phyloP scores from a whole-genome alignment of 768 basidiomycete genomes.

The Xerocomellus intermedius region DNA sequence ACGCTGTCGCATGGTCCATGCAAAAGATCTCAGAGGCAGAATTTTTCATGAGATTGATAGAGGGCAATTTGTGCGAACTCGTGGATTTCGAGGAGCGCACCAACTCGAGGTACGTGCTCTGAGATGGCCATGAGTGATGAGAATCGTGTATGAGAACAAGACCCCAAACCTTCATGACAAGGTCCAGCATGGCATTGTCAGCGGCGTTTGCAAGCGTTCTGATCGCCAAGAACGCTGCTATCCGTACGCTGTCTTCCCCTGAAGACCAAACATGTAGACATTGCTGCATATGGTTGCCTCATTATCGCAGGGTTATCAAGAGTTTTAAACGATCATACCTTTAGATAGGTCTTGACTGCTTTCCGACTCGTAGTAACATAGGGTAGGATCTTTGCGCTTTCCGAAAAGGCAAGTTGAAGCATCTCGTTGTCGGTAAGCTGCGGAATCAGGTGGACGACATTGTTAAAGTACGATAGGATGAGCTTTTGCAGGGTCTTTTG shows the following conservation, averaged over 20 bases:
- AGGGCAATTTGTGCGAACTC: constrained; percentile 81
- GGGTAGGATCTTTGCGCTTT: constrained; percentile 87
- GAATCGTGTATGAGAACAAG: not conserved
- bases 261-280: constrained; percentile 84
- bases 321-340: constrained; percentile 47
- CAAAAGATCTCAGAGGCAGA: constrained; percentile 92
- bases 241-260: constrained; percentile 75
- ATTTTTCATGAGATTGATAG: constrained; percentile 97
- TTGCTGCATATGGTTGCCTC: constrained; percentile 43
- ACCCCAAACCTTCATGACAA: constrained; percentile 72
- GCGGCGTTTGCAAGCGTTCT: constrained; percentile 73
- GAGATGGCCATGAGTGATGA: not conserved
- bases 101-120: constrained; percentile 89
- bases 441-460: constrained; percentile 73
- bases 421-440: constrained; percentile 69
- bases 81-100: constrained; percentile 84
- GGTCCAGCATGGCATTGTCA: constrained; percentile 79
- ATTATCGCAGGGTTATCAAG: not conserved
- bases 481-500: constrained; percentile 84
- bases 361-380: constrained; percentile 85
- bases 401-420: constrained; percentile 69
- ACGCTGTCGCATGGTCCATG: constrained; percentile 67
- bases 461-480: constrained; percentile 87
- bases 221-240: constrained; percentile 84
- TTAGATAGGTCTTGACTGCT: constrained; percentile 82